Conservation (phyloP, 805 yeast genomes). For the Candida pseudoglaebosa region DNA sequence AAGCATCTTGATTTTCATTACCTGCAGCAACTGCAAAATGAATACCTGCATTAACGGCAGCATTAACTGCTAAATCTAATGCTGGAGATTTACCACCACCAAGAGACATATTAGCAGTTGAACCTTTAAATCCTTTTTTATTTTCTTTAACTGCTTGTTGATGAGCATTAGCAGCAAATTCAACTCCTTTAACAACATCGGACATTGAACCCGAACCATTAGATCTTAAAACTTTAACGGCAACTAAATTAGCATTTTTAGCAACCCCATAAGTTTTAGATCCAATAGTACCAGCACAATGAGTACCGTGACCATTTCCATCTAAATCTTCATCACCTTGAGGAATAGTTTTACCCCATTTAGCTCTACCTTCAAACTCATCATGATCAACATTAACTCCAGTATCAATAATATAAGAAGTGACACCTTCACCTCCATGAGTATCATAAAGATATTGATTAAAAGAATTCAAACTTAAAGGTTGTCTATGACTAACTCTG, state of each 20-base stretch:
- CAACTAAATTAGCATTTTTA: conserved; percentile 72
- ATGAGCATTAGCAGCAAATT: conserved; percentile 75
- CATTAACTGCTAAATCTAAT: conserved; percentile 81
- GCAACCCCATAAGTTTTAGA: conserved; percentile 80
- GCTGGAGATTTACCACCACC: conserved; percentile 93
- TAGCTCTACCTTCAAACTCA: conserved; percentile 81
- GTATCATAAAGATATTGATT: conserved; percentile 70
- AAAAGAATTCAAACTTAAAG: conserved; percentile 63
- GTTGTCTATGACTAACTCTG: conserved; percentile 78
- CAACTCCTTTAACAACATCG: conserved; percentile 81
- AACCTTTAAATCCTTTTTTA: conserved; percentile 72
- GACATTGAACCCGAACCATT: conserved; percentile 83
- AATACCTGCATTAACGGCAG: conserved; percentile 83
- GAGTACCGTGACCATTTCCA: conserved; percentile 94
- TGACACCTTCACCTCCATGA: conserved; percentile 78
- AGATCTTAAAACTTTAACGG: conserved; percentile 78
- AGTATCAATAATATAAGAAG: conserved; percentile 85
- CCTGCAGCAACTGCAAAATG: conserved; percentile 97
- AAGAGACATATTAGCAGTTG: conserved; percentile 88
- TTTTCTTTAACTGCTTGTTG: conserved; percentile 46
- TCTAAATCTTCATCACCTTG: conserved; percentile 65
- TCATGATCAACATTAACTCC: conserved; percentile 75
- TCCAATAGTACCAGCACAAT: conserved; percentile 94
- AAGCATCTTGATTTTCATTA: conserved; percentile 89
- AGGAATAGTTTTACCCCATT: conserved; percentile 83